Base-by-base conservation (phyloP, 169 alveolate genomes). In the Plasmodium berghei region DNA sequence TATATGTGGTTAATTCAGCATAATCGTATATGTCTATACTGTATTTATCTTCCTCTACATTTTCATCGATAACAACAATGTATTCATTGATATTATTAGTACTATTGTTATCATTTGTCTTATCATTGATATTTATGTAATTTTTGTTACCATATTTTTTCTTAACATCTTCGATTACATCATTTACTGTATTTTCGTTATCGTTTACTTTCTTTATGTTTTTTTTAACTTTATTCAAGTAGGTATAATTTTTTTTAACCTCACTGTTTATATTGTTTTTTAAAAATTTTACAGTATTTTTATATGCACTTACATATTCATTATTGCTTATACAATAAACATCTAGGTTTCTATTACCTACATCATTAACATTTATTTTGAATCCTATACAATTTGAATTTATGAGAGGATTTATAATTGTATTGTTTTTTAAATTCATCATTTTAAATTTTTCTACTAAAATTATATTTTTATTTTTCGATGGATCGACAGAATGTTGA, bases 321-420 rank as follows among this genome's bases (percentile, higher is more conserved):
- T 22, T 26, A 86, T 86, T 72, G 46, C 71, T 86, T 18, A 86
- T 61, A 64, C 91, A 86, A 45, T 70, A 86, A 5, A 86, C 64
- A 64, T 86, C 91, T 24, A 86, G 40, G 6, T 86, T 49, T 52
- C 91, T 22, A 86, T 86, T 71, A 4, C 71, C 52, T 22, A 86
- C 59, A 34, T 86, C 91, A 9, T 69, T 40, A 9, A 70, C 86
- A 28, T 71, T 62, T 58, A 86, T 72, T 70, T 86, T 86, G 22
- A 86, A 86, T 20, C 91, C 91, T 58, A 86, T 70, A 52, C 70
- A 61, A 16, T 86, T 86, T 28, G 87, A 71, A 42, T 86, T 86
- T 70, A 86, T 71, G 22, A 86, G 61, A 16, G 91, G 91, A n/a
- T 86, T 86, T 24, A 86, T 5, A 71, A 86, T 72, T 6, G 48